These are phyloP conservation scores for Alternaria dauci DNA, from an alignment of 2,329 filamentous ascomycete species.

Conservation along the genomic window DNA sequence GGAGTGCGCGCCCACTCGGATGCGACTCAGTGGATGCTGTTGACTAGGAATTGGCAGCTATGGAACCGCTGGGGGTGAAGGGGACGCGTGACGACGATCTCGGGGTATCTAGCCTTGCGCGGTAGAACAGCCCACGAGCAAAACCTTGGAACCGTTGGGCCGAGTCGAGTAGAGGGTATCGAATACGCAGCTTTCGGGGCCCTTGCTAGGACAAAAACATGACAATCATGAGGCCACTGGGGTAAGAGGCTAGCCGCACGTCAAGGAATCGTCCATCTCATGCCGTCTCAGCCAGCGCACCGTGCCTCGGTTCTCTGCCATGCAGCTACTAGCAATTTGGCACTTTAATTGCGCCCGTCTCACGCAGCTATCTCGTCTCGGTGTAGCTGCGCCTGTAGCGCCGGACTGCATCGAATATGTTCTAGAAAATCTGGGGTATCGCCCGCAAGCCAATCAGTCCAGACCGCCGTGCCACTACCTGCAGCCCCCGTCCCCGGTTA, in stretches of 20 bases:
- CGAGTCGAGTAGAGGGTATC: conserved; percentile 2
- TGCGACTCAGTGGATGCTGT: conserved; percentile 37
- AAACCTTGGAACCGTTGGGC: conserved; percentile 20
- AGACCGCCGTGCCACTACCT: conserved; percentile 1
- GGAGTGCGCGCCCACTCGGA: conserved; percentile 42
- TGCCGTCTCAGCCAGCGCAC: conserved; percentile 7
- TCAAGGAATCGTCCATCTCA: conserved; percentile 3
- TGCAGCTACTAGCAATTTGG: conserved; percentile 28
- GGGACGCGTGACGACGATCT: conserved; percentile 44
- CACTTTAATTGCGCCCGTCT: conserved; percentile 36
- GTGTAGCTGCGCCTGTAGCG: conserved; percentile 29
- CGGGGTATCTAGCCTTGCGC: conserved; percentile 35
- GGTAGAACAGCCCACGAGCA: conserved; percentile 12
- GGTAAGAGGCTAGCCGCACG: conserved; percentile 17
- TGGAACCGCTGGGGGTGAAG: conserved; percentile 22
- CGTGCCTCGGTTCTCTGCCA: conserved; percentile 28
- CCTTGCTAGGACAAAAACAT: conserved; percentile 21
- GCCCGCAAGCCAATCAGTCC: conserved; percentile 36
- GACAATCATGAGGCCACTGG: conserved; percentile 28
- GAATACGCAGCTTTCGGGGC: background rate
- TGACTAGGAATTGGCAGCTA: conserved; percentile 12
- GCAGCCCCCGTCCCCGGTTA: conserved; percentile 11
- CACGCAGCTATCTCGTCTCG: conserved; percentile 20
- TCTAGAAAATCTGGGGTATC: conserved; percentile 47
- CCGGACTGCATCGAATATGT: conserved; percentile 29